Percentiles rank a stretch among this genome's conserved stretches.
Conservation (phyloP, 179 eudicot species). For the Spergularia azorica region DNA sequence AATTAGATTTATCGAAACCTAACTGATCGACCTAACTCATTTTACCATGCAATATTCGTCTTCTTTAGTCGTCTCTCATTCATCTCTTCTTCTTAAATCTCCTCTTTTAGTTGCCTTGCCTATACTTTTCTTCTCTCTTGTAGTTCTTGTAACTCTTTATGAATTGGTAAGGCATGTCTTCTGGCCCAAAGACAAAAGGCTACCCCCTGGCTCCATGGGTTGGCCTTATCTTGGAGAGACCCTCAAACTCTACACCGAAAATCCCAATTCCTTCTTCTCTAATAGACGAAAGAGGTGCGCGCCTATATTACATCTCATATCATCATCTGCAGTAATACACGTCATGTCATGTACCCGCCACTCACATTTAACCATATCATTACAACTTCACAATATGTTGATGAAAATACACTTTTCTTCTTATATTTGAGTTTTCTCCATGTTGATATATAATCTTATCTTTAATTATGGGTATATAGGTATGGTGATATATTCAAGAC, state of each 20-base stretch:
- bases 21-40: neutral
- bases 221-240: slow-evolving; percentile 95
- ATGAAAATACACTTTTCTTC: too few species aligned
- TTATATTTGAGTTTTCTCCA: too few species aligned
- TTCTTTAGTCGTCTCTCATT: slow-evolving; percentile 7
- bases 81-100: neutral
- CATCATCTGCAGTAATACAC: too few species aligned
- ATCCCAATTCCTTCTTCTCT: slow-evolving; percentile 84
- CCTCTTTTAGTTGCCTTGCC: slow-evolving; percentile 15
- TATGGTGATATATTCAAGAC: slow-evolving; percentile 84
- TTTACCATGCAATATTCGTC: slow-evolving; percentile 29
- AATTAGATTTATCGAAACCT: too few species aligned
- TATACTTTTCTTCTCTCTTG: slow-evolving; percentile 10
- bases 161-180: slow-evolving; percentile 25
- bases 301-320: too few species aligned
- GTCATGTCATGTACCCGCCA: neutral
- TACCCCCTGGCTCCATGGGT: slow-evolving; percentile 95
- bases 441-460: too few species aligned
- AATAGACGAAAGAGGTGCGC: slow-evolving; percentile 48
- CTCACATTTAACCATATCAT: neutral
- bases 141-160: slow-evolving; percentile 18
- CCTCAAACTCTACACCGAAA: slow-evolving; percentile 71
- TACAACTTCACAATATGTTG: too few species aligned
- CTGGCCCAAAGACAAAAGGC: slow-evolving; percentile 25
- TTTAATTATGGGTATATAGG: slow-evolving; percentile 46